These are phyloP conservation scores for Nothomitra cinnamomea DNA, from an alignment of 2,329 filamentous ascomycete genomes.

Conservation along the genomic window DNA sequence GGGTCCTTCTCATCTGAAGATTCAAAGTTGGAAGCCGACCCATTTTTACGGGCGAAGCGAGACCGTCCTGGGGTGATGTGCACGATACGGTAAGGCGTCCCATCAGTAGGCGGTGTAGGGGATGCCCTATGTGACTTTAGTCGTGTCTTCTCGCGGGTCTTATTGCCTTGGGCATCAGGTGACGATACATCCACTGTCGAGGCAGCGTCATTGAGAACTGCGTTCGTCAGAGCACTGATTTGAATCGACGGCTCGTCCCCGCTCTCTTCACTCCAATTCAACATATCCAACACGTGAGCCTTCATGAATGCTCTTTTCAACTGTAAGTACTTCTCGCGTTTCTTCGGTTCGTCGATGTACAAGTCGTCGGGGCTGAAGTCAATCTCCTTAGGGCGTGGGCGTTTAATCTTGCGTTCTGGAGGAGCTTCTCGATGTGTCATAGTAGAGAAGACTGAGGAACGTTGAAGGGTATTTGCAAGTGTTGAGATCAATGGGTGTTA, in stretches of 20 bases:
- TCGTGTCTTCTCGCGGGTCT: neutral
- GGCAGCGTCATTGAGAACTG: constrained; percentile 45
- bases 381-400: neutral
- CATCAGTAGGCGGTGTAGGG: constrained; percentile 7
- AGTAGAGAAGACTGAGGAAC: neutral
- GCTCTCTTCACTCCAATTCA: too few relatives aligned
- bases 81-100: constrained; percentile 12
- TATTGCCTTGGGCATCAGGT: constrained; percentile 15
- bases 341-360: too few relatives aligned
- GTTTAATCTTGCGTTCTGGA: neutral
- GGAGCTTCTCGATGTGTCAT: neutral
- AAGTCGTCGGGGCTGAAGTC: constrained; percentile 23
- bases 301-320: too few relatives aligned
- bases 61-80: constrained; percentile 9
- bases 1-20: constrained; percentile 16
- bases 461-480: neutral
- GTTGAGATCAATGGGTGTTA: neutral
- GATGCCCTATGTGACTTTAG: constrained; percentile 8
- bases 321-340: too few relatives aligned
- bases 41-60: constrained; percentile 6
- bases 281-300: too few relatives aligned
- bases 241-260: constrained; percentile 48
- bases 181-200: constrained; percentile 39
- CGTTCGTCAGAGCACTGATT: constrained; percentile 82
- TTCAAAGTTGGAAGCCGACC: neutral